phyloP scores from a whole-genome alignment of 495 filamentous ascomycete genomes.

The Penicillium arizonense region DNA sequence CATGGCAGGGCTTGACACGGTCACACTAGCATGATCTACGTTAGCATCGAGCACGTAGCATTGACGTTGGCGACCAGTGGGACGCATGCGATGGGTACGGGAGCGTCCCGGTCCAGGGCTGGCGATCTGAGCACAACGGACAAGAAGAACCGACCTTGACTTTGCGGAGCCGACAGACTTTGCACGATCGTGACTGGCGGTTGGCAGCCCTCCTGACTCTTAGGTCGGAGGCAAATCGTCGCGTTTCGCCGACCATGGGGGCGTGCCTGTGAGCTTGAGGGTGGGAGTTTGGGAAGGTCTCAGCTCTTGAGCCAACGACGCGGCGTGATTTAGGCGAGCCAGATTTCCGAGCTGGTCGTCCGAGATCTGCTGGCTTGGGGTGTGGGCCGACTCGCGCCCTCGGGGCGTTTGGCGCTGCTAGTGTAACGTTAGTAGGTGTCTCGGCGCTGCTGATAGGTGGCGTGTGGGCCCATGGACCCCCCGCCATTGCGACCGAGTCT shows the following conservation, averaged over 20 bases:
- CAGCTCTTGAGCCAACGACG: constrained; percentile 31
- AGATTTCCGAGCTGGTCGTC: constrained; percentile 31
- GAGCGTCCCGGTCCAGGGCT: constrained; percentile 15
- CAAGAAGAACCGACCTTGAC: constrained; percentile 37
- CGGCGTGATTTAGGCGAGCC: constrained; percentile 27
- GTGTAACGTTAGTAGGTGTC: background rate
- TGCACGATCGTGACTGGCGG: constrained; percentile 45
- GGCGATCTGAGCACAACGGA: constrained; percentile 25
- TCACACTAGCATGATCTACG: constrained; percentile 35
- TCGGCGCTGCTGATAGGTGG: background rate
- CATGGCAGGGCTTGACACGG: constrained; percentile 46
- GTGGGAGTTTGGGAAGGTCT: constrained; percentile 15
- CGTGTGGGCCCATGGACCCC: background rate
- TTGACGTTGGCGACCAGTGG: constrained; percentile 4
- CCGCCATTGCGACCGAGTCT: background rate
- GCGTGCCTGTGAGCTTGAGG: constrained; percentile 8
- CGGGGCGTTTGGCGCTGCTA: background rate
- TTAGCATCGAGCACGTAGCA: constrained; percentile 11
- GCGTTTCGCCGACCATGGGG: constrained; percentile 27
- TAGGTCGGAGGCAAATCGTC: constrained; percentile 23
- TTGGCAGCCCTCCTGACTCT: constrained; percentile 23
- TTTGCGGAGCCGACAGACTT: constrained; percentile 45
- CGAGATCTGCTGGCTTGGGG: constrained; percentile 25
- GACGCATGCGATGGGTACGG: constrained; percentile 13
- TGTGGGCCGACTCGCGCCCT: constrained; percentile 9